phyloP scores from a whole-genome alignment of 257 asterid species.

The Petrea volubilis region DNA sequence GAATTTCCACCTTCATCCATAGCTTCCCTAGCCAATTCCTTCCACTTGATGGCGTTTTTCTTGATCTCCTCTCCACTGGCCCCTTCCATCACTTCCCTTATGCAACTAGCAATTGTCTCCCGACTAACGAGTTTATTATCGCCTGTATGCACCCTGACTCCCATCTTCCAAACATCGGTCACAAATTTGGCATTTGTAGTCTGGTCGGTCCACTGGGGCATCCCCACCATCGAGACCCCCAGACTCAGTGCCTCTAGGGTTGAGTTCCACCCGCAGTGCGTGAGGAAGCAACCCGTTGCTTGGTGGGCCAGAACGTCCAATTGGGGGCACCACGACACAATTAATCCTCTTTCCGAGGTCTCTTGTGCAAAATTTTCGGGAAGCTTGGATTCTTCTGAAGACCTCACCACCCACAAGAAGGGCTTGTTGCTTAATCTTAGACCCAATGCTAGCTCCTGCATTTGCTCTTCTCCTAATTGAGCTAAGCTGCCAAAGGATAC shows the following conservation, averaged over 20 bases:
- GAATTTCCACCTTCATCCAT: conserved; percentile 42
- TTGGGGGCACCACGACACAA: conserved; percentile 41
- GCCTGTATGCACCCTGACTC: conserved; percentile 17
- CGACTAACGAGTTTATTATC: conserved; percentile 24
- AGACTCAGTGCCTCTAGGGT: conserved; percentile 35
- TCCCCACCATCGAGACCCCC: conserved; percentile 41
- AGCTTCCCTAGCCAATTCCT: conserved; percentile 28
- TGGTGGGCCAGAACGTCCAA: conserved; percentile 34
- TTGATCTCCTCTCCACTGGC: conserved; percentile 23
- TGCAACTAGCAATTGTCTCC: conserved; percentile 25
- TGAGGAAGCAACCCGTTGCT: conserved; percentile 29
- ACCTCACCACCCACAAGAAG: conserved; percentile 44
- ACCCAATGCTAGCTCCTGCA: conserved; percentile 41
- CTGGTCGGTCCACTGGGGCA: conserved; percentile 43
- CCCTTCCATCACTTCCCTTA: conserved; percentile 33
- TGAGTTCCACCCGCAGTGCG: conserved; percentile 48
- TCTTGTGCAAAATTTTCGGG: conserved; percentile 27
- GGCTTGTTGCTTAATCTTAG: conserved; percentile 22
- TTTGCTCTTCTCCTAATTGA: conserved; percentile 16
- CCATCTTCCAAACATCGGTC: conserved; percentile 39
- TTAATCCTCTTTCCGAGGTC: conserved; percentile 24
- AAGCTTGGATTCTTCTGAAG: conserved; percentile 34
- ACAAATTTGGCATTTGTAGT: conserved; percentile 31
- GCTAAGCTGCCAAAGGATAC: conserved; percentile 44
- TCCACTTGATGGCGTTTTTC: conserved; percentile 35